These are phyloP conservation scores for Inonotus obliquus DNA, from an alignment of 1,284 basidiomycete species.

Conservation along the genomic window DNA sequence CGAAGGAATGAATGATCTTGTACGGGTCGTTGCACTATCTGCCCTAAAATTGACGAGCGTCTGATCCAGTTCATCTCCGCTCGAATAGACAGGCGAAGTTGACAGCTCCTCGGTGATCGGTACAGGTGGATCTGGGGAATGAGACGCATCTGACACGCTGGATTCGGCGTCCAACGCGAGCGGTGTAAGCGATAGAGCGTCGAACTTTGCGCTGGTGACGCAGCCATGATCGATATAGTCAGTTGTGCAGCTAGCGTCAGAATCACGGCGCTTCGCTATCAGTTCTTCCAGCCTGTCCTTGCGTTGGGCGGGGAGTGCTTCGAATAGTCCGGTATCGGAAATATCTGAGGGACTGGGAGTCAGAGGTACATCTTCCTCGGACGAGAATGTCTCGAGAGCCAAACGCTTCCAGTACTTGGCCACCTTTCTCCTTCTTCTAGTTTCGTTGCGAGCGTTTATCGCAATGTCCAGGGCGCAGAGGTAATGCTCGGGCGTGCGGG, in stretches of 20 bases:
- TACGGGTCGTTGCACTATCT: not conserved
- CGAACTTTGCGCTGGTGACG: not conserved
- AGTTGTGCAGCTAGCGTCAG: not conserved
- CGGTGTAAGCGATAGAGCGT: not conserved
- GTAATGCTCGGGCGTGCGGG: constrained; percentile 14
- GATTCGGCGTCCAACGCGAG: not conserved
- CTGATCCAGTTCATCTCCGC: not conserved
- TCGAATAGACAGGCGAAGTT: not conserved
- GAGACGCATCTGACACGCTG: not conserved
- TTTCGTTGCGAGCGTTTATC: constrained; percentile 10
- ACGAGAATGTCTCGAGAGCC: not conserved
- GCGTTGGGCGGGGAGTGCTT: not conserved
- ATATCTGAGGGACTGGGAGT: constrained; percentile 18
- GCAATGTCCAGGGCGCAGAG: constrained; percentile 11
- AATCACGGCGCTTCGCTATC: not conserved
- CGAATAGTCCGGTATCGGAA: constrained; percentile 12
- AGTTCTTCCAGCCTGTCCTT: constrained; percentile 4
- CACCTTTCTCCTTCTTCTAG: constrained; percentile 1
- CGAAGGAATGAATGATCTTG: not conserved
- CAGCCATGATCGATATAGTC: not conserved
- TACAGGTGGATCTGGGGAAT: not conserved
- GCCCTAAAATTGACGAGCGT: not conserved
- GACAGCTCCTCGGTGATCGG: not conserved
- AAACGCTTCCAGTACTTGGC: constrained; percentile 15
- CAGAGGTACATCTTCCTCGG: not conserved